Evolutionary conservation across 768 basidiomycete species (phyloP), one percentile per base, ranked within the genome.

Genomic region (Suillus subaureus): DNA sequence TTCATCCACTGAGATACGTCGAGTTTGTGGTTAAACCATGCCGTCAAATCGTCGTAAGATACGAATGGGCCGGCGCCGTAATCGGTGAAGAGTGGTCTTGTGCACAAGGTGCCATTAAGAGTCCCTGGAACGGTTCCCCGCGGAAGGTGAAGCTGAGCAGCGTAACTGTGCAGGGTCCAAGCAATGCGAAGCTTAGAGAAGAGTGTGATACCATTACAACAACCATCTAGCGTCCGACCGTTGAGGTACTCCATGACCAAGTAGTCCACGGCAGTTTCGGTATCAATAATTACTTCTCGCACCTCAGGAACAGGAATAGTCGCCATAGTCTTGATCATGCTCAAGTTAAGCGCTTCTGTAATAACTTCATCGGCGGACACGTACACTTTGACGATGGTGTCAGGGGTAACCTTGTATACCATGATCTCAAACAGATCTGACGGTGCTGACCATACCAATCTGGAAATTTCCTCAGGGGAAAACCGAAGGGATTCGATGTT

Each of bases 121-220:
- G 31, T 31, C 31, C 31, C 31, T 31, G 31, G 31, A 31, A 31
- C 31, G 4, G 31, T 31, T 31, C 31, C 4, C 31, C 31, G 31
- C 31, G 4, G 31, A 31, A 2, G 31, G 31, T 4, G 31, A 31
- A 31, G 31, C 31, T 31, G 31, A 31, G 31, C 31, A 31, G 4
- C 31, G 31, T 31, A 31, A 31, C 31, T 35, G 35, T 9, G 35
- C 35, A 35, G 35, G 35, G 4, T 35, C 39, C 39, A 40, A 12
- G 39, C 39, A 40, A 40, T 40, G 39, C 39, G 39, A 40, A 40
- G 39, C 39, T 40, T 40, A 15, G 39, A 40, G 39, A 40, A 71
- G 11, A 61, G n/a, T 23, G 71, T 64, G 35, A 76, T 61, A 3
- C 67, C 63, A 28, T 71, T 63, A 76, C 79, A 79, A 57, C 68